Conservation (phyloP, 768 basidiomycete genomes). For the Pleurotus eryngii region DNA sequence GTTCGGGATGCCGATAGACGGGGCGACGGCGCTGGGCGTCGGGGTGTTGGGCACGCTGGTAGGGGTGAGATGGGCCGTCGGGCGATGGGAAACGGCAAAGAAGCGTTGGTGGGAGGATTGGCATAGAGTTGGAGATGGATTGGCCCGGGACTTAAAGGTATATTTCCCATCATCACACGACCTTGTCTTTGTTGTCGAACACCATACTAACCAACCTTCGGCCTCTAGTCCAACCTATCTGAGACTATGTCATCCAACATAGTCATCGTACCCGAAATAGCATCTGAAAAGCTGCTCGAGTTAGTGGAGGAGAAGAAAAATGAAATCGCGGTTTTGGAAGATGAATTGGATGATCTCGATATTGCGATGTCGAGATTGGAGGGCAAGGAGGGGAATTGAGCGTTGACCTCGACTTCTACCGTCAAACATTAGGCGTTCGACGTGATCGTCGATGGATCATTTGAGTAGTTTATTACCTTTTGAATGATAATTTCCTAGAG, state of each 20-base stretch:
- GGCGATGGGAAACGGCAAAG: constrained; percentile 68
- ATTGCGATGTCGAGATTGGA: neutral
- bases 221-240: constrained; percentile 40
- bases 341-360: constrained; percentile 40
- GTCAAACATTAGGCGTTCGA: too few species aligned
- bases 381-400: too few species aligned
- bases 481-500: too few species aligned
- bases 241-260: constrained; percentile 51
- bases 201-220: too few species aligned
- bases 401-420: too few species aligned
- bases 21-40: constrained; percentile 55
- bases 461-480: too few species aligned
- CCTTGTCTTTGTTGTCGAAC: neutral
- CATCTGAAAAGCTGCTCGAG: constrained; percentile 42
- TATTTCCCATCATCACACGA: constrained; percentile 9
- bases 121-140: constrained; percentile 55
- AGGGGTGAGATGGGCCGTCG: constrained; percentile 60
- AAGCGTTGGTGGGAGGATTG: constrained; percentile 68
- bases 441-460: too few species aligned
- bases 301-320: constrained; percentile 37
- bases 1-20: constrained; percentile 39
- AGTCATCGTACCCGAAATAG: constrained; percentile 45
- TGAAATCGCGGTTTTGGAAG: constrained; percentile 41
- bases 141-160: constrained; percentile 65
- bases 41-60: constrained; percentile 49